phyloP scores from a whole-genome alignment of 2,329 filamentous ascomycete species.

The Clonostachys solani region DNA sequence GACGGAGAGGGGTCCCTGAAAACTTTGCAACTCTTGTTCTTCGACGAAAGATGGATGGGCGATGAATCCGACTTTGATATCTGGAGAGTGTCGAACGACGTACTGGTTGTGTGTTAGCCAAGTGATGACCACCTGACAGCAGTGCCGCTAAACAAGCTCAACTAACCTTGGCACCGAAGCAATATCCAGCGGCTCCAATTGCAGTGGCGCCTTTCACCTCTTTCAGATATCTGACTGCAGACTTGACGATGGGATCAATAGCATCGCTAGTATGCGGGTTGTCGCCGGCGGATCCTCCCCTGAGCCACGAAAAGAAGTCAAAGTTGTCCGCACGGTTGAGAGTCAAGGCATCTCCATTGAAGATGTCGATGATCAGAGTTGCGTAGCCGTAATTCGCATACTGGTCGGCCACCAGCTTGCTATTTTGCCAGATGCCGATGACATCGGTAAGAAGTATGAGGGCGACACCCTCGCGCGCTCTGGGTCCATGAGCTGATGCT shows the following conservation, averaged over 20 bases:
- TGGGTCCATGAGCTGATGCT: no score
- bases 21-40: constrained; percentile 59
- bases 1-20: constrained; percentile 66
- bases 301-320: constrained; percentile 22
- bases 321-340: constrained; percentile 33
- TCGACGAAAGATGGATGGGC: constrained; percentile 77
- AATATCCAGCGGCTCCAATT: constrained; percentile 67
- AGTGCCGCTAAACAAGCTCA: no score
- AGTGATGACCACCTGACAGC: no score
- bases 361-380: constrained; percentile 23
- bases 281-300: constrained; percentile 35
- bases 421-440: constrained; percentile 42
- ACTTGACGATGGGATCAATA: constrained; percentile 20
- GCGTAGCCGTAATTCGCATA: constrained; percentile 23
- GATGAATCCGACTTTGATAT: constrained; percentile 66
- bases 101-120: constrained; percentile 43
- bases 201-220: constrained; percentile 47
- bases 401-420: constrained; percentile 28
- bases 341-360: constrained; percentile 29
- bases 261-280: constrained; percentile 25
- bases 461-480: no score
- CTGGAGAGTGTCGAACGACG: constrained; percentile 60
- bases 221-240: constrained; percentile 44
- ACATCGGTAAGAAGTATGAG: constrained; percentile 12
- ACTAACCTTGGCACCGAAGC: constrained; percentile 54